These are phyloP conservation scores for Ulmus americana DNA, from an alignment of 331 rosid genomes.

Conservation along the genomic window DNA sequence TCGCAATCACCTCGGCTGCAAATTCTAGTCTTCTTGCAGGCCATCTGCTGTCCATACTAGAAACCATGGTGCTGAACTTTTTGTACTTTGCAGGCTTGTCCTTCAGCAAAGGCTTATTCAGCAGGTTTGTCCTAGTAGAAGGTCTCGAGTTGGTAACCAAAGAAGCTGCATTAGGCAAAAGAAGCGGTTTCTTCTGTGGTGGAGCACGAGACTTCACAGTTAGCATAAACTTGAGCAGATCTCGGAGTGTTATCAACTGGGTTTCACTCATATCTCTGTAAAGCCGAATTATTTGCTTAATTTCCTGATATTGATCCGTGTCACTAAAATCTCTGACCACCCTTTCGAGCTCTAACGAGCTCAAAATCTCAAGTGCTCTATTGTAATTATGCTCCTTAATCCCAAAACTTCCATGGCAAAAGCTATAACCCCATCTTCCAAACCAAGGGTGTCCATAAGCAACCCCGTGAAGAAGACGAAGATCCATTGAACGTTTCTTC, in stretches of 20 bases:
- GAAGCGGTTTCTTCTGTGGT: slow-evolving; percentile 24
- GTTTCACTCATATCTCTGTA: slow-evolving; percentile 81
- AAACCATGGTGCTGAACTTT: slow-evolving; percentile 49
- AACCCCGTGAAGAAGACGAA: slow-evolving; percentile 80
- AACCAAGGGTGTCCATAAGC: slow-evolving; percentile 92
- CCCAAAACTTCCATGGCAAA: slow-evolving; percentile 78
- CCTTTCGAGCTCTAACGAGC: slow-evolving; percentile 62
- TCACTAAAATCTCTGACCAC: slow-evolving; percentile 37
- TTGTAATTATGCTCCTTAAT: slow-evolving; percentile 47
- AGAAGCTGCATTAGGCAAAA: slow-evolving; percentile 10
- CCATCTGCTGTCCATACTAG: slow-evolving; percentile 90
- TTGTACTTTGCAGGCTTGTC: slow-evolving; percentile 53
- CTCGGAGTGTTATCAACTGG: slow-evolving; percentile 51
- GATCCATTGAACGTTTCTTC: slow-evolving; percentile 73
- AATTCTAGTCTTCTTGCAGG: slow-evolving; percentile 65
- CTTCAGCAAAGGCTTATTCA: slow-evolving; percentile 35
- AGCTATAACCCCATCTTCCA: slow-evolving; percentile 86
- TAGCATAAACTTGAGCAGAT: slow-evolving; percentile 76
- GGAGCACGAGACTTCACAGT: slow-evolving; percentile 54
- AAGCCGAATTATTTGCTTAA: slow-evolving; percentile 58
- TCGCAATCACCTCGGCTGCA: slow-evolving; percentile 85
- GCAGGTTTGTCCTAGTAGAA: slow-evolving; percentile 27
- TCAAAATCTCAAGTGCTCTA: slow-evolving; percentile 52
- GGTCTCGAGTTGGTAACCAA: slow-evolving; percentile 28
- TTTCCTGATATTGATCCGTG: slow-evolving; percentile 32